Evolutionary conservation across 441 rosid genomes (phyloP), one percentile per base, ranked within the genome.

Genomic region (Mallotus repandus): DNA sequence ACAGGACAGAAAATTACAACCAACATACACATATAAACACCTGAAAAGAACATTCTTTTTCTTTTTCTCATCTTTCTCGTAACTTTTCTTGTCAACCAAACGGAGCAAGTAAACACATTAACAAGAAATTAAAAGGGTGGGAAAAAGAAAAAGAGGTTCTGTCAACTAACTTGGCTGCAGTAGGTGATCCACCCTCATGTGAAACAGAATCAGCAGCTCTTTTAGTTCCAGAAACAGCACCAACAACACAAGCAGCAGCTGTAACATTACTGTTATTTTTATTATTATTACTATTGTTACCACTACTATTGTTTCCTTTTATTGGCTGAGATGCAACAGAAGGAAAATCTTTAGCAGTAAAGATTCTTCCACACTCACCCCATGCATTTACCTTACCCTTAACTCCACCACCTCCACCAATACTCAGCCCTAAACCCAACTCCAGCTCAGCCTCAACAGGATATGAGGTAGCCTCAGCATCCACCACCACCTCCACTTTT

Each of bases 321-420:
- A 72, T 62, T 14, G 73, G 18, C 35, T 80, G 81, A 63, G 83
- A 41, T 25, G 76, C 82, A 54, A 80, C 81, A 29, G 86, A 86
- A 79, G 92, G 92, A 75, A 93, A 91, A 77, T 91, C 97, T 74
- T 88, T 83, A 48, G 98, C 97, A 21, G 91, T 93, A 60, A 93
- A 81, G 82, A 93, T 91, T 77, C 94, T 85, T 8, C 91, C 92
- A 78, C 89, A 84, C 84, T 88, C 92, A 52, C 86, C 85, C 90
- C 91, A 82, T 70, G 84, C 76, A 38, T 71, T 79, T 25, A 76
- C 75, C 76, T 84, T 86, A 41, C 76, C 80, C 25, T 58, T 65
- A n/a, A 82, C 77, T 4, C 88, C 81, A 32, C 85, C 76, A 13
- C 96, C 89, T 4, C 46, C 46, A 13, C 97, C 93, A 7, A 90